Evolutionary conservation across 495 filamentous ascomycete species (phyloP), one percentile per base, ranked within the genome.

Genomic region (Glutinoglossum americanum): DNA sequence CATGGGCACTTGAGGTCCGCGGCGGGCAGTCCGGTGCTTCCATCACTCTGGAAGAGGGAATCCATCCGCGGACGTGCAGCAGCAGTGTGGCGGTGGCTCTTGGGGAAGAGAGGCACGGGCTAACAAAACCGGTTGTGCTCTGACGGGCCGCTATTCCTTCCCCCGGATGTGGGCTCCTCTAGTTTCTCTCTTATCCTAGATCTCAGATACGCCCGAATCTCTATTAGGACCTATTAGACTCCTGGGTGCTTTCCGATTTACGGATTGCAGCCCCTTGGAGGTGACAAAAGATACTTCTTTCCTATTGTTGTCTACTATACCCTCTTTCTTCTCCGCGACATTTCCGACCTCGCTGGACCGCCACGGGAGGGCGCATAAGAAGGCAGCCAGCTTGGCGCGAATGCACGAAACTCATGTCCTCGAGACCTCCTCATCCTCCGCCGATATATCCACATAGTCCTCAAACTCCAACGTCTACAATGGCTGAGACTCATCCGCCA

Each of bases 401-500:
- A 53, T 53, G 49, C 49, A 53, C 49, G 49, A 30, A 53, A 35
- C 57, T 45, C 57, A 59, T 59, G 57, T 59, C 57, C 45, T 59
- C 57, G 57, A 49, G 63, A 69, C 65, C 60, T 61, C 62, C 67
- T 56, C 55, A 61, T 55, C 65, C 63, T 26, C 63, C 67, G 58
- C 62, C 62, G 62, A 61, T 62, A 47, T 63, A 63, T 61, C 63
- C 62, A 32, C 63, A 48, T 41, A 53, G 26, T 30, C 28, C 26
- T 53, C 48, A 59, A 49, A 59, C 64, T 32, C 61, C 63, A 25
- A 63, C 65, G 9, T 58, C 58, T 15, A 61, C 65, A 57, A 57
- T 62, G 41, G 53, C 59, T 47, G 56, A 62, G 41, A 57, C 63
- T 21, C 59, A 64, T 57, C 62, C 60, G n/a, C 64, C 64, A 8